Percentiles rank a stretch among this genome's conserved stretches.
phyloP scores from a whole-genome alignment of 225 moss, liverwort and hornwort genomes.

The Neckera pumila region DNA sequence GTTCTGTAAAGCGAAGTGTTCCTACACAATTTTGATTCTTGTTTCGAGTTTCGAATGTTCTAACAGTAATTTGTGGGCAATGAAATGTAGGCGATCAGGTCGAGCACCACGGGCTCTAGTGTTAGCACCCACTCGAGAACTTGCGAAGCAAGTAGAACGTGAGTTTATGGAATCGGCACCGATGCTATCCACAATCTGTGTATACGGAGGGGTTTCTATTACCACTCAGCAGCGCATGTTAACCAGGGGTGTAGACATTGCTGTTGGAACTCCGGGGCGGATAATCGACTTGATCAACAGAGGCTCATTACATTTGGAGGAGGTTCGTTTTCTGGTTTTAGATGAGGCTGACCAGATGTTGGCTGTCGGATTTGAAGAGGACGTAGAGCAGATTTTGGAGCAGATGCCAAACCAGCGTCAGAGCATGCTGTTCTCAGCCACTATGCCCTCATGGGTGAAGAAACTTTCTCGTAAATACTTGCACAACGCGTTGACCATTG shows the following conservation, averaged over 20 bases:
- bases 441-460: conserved; percentile 47
- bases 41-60: neutral
- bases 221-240: conserved; percentile 24
- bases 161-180: conserved; percentile 53
- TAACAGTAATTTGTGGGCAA: neutral
- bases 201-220: conserved; percentile 42
- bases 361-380: conserved; percentile 51
- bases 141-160: conserved; percentile 45
- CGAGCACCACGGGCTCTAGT: conserved; percentile 38
- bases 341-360: conserved; percentile 55
- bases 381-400: conserved; percentile 38
- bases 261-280: conserved; percentile 46
- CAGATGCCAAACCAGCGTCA: conserved; percentile 34
- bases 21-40: neutral
- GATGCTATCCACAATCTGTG: conserved; percentile 39
- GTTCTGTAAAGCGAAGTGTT: neutral
- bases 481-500: conserved; percentile 29
- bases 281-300: conserved; percentile 35
- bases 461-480: conserved; percentile 37
- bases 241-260: conserved; percentile 34
- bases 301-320: conserved; percentile 34
- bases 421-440: conserved; percentile 48
- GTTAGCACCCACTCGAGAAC: conserved; percentile 41
- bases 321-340: conserved; percentile 37
- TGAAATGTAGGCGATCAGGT: conserved; percentile 15